phyloP scores from a whole-genome alignment of 306 rosid genomes.

The Quercus agrifolia region DNA sequence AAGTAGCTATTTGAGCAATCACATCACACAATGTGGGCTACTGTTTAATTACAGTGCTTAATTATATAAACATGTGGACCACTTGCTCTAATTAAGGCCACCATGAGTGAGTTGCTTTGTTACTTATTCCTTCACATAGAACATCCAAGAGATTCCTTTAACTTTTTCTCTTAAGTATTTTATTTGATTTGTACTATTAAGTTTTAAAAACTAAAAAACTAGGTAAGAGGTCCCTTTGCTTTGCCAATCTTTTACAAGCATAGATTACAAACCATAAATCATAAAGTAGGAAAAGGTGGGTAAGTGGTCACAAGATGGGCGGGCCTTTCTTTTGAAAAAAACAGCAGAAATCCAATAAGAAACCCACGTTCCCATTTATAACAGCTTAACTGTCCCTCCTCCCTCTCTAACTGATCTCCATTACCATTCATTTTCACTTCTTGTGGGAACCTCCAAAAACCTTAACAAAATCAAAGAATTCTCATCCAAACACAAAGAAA shows the following conservation, averaged over 20 bases:
- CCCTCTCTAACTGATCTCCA: slow-evolving; percentile 26
- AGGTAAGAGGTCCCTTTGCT: slow-evolving; percentile 33
- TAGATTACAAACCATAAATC: neutral
- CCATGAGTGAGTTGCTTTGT: too few species aligned
- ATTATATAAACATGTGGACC: too few species aligned
- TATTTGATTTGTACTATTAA: too few species aligned
- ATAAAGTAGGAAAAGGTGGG: slow-evolving; percentile 51
- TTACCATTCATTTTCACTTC: slow-evolving; percentile 8
- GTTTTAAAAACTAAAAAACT: neutral
- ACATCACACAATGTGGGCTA: neutral
- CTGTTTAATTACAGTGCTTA: neutral
- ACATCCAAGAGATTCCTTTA: too few species aligned
- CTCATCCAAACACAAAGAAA: neutral
- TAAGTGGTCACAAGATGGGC: slow-evolving; percentile 75
- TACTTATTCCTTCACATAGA: too few species aligned
- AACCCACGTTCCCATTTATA: slow-evolving; percentile 67
- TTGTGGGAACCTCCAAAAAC: slow-evolving; percentile 14
- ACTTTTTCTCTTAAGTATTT: too few species aligned
- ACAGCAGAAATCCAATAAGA: slow-evolving; percentile 28
- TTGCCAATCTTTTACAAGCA: slow-evolving; percentile 29
- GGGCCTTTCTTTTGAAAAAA: slow-evolving; percentile 61
- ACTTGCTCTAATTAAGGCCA: too few species aligned
- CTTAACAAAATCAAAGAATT: slow-evolving; percentile 6
- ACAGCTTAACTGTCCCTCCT: slow-evolving; percentile 50
- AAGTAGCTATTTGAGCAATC: too few species aligned